phyloP scores from a whole-genome alignment of 495 filamentous ascomycete genomes.

The Parmelia sp. region DNA sequence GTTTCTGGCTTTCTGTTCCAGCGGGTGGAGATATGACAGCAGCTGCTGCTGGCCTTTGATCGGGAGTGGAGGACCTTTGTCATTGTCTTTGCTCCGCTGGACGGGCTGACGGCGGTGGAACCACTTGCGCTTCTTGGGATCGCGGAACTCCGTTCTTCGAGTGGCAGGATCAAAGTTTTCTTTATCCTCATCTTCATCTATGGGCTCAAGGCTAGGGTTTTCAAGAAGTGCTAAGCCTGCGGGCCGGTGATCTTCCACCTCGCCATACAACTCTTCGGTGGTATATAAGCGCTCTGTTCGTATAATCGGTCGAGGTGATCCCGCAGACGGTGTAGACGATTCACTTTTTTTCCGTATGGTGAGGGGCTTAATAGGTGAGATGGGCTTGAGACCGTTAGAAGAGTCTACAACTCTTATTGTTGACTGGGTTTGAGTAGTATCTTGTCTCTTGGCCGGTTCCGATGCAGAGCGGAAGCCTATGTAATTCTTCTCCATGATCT shows the following conservation, averaged over 20 bases:
- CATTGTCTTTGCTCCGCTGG: slow-evolving; percentile 18
- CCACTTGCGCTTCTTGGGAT: slow-evolving; percentile 60
- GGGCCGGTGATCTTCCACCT: slow-evolving; percentile 14
- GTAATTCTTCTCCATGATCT: slow-evolving; percentile 21
- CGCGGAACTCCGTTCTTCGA: slow-evolving; percentile 7
- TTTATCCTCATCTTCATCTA: slow-evolving; percentile 26
- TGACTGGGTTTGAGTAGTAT: slow-evolving; percentile 16
- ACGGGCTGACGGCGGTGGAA: slow-evolving; percentile 45
- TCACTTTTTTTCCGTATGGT: slow-evolving; percentile 49
- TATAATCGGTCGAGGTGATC: slow-evolving; percentile 12
- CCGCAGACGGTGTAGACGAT: slow-evolving; percentile 24
- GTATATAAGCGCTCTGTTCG: slow-evolving; percentile 14
- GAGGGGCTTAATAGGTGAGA: slow-evolving; percentile 40
- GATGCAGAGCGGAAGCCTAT: slow-evolving; percentile 22
- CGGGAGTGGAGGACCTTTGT: slow-evolving; percentile 27
- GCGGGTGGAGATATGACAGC: slow-evolving; percentile 3
- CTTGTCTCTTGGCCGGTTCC: slow-evolving; percentile 20
- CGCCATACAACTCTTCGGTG: slow-evolving; percentile 11
- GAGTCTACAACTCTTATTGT: slow-evolving; percentile 47
- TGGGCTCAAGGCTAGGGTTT: slow-evolving; percentile 24
- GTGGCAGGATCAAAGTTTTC: slow-evolving; percentile 20
- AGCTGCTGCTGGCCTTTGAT: slow-evolving; percentile 19
- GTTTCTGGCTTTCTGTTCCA: slow-evolving; percentile 8
- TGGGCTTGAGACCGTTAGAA: slow-evolving; percentile 11
- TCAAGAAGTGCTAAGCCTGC: slow-evolving; percentile 18